Conservation (phyloP, 441 rosid species). For the Adansonia rubrostipa region DNA sequence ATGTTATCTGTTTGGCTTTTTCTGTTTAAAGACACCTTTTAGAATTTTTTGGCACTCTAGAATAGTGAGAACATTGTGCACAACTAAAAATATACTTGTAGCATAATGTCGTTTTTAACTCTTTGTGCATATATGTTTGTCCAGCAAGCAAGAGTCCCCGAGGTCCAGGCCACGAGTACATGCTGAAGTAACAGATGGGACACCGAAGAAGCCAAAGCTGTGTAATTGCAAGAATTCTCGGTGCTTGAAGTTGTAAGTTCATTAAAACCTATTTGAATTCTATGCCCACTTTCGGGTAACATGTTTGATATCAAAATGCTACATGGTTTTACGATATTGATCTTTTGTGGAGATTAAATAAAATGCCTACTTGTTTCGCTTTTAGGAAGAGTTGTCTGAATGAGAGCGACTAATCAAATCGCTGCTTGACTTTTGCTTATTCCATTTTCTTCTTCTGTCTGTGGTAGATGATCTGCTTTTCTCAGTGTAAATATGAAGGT, state of each 20-base stretch:
- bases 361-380: not conserved
- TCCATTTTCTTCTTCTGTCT: not conserved
- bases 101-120: not conserved
- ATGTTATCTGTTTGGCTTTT: conserved; percentile 11
- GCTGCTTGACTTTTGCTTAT: not conserved
- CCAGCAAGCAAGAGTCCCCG: conserved; percentile 58
- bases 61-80: not conserved
- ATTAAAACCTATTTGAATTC: conserved; percentile 12
- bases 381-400: not conserved
- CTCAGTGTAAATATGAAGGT: not conserved
- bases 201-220: conserved; percentile 60
- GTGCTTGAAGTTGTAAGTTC: conserved; percentile 77
- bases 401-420: not conserved
- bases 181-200: conserved; percentile 51
- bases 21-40: not conserved
- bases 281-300: not conserved
- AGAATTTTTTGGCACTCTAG: not conserved
- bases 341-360: not conserved
- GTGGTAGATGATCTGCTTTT: conserved; percentile 2
- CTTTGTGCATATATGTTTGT: conserved; percentile 22
- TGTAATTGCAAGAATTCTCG: conserved; percentile 70
- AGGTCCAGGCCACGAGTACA: conserved; percentile 33
- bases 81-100: not conserved
- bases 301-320: not conserved
- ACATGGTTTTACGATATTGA: not conserved